Conservation (phyloP, 2,329 filamentous ascomycete species). For the Xylaria polymorpha region DNA sequence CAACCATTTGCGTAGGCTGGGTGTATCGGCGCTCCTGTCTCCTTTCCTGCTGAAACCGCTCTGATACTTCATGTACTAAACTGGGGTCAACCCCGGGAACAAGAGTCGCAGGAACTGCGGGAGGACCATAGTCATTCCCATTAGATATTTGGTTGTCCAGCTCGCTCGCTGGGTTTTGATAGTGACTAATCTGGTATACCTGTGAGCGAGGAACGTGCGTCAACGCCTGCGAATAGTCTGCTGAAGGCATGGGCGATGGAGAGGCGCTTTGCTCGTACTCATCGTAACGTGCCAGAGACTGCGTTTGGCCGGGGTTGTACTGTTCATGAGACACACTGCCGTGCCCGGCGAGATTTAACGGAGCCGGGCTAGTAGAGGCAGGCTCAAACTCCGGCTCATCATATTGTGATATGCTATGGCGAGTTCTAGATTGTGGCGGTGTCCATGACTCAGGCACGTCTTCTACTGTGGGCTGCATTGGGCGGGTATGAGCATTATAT, state of each 20-base stretch:
- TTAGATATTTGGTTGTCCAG: conserved; percentile 51
- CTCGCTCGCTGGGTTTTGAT: conserved; percentile 52
- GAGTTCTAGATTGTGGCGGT: conserved; percentile 46
- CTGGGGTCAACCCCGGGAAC: conserved; percentile 70
- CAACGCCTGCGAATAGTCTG: conserved; percentile 52
- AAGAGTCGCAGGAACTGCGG: conserved; percentile 66
- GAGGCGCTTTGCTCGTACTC: conserved; percentile 48
- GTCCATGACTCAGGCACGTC: conserved; percentile 68
- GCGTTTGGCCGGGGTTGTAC: conserved; percentile 45
- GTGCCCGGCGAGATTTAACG: conserved; percentile 57
- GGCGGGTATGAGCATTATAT: conserved; percentile 60
- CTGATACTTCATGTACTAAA: conserved; percentile 67
- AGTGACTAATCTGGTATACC: conserved; percentile 40
- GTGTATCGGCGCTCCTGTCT: conserved; percentile 61
- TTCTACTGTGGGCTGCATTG: conserved; percentile 72
- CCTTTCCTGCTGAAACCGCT: conserved; percentile 67
- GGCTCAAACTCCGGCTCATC: conserved; percentile 57
- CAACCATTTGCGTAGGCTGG: conserved; percentile 52
- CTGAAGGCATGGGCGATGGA: conserved; percentile 50
- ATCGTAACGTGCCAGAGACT: conserved; percentile 47
- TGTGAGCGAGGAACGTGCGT: conserved; percentile 44
- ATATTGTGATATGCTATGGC: conserved; percentile 47
- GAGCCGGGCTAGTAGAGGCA: conserved; percentile 55
- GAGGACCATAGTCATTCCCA: conserved; percentile 56
- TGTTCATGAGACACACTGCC: conserved; percentile 50